These are phyloP conservation scores for Globisporangium heterothallicum DNA, from an alignment of 352 stramenopile species.

Conservation along the genomic window DNA sequence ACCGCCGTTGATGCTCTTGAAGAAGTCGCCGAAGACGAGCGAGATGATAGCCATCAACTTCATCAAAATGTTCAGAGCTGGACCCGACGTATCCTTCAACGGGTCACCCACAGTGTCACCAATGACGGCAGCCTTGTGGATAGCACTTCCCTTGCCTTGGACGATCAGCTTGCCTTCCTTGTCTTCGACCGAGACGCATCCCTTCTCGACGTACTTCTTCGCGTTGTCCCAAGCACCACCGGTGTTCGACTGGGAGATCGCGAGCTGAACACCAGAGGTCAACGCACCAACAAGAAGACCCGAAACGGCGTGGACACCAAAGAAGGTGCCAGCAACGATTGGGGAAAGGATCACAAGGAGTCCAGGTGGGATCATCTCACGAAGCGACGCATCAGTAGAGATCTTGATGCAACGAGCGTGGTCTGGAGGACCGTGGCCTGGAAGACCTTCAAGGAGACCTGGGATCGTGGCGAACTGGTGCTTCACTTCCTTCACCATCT, in stretches of 20 bases:
- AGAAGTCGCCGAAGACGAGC: slow-evolving; percentile 98
- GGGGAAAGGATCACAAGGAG: slow-evolving; percentile 98
- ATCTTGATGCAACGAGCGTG: slow-evolving; percentile 97
- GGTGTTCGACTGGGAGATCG: slow-evolving; percentile 99
- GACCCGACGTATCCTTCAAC: slow-evolving; percentile 99
- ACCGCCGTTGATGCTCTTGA: slow-evolving; percentile 97
- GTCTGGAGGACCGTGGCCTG: slow-evolving; percentile 80
- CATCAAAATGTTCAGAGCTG: slow-evolving; percentile 99
- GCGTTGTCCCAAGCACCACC: slow-evolving; percentile 99
- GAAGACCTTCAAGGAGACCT: slow-evolving; percentile 94
- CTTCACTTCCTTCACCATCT: slow-evolving; percentile 99
- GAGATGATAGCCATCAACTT: slow-evolving; percentile 99
- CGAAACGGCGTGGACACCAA: slow-evolving; percentile 96
- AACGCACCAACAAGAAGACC: slow-evolving; percentile 96
- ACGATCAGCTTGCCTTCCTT: slow-evolving; percentile 90
- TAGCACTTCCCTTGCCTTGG: slow-evolving; percentile 94
- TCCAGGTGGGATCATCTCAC: slow-evolving; percentile 98
- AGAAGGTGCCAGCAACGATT: slow-evolving; percentile 97
- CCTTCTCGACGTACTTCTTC: slow-evolving; percentile 99
- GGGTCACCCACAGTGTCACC: slow-evolving; percentile 99
- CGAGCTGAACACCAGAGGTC: slow-evolving; percentile 96
- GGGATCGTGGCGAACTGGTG: slow-evolving; percentile 98
- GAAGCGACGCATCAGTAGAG: slow-evolving; percentile 97
- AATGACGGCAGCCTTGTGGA: slow-evolving; percentile 97
- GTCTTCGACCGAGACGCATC: slow-evolving; percentile 86